These are phyloP conservation scores for Alternaria ethzedia DNA, from an alignment of 2,329 filamentous ascomycete genomes.

Conservation along the genomic window DNA sequence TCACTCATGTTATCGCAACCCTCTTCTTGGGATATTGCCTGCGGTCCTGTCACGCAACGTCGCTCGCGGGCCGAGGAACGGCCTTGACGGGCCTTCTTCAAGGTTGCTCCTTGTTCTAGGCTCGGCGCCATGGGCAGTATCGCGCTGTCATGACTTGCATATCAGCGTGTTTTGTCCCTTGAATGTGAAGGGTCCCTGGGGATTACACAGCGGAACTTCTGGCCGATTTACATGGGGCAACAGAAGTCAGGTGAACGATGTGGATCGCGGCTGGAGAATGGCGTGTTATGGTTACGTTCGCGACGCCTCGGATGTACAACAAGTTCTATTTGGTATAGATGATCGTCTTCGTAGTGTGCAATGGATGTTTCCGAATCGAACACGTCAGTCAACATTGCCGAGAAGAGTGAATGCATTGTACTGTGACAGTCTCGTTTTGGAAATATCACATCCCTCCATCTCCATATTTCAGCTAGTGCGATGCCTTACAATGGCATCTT, in stretches of 20 bases:
- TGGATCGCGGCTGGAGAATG: not conserved
- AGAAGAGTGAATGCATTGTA: not conserved
- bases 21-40: conserved; percentile 5
- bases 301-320: not conserved
- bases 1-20: not conserved
- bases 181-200: not conserved
- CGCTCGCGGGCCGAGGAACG: conserved; percentile 1
- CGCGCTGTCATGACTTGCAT: not conserved
- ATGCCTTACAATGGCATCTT: not conserved
- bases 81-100: conserved; percentile 1
- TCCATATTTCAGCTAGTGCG: not conserved
- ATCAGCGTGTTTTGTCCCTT: not conserved
- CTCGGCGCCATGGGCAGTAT: not conserved
- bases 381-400: not conserved
- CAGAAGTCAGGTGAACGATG: not conserved
- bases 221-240: not conserved
- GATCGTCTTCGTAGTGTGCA: not conserved
- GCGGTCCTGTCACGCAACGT: conserved; percentile 14
- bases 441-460: not conserved
- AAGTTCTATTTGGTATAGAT: not conserved
- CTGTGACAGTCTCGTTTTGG: not conserved
- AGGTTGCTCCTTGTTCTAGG: not conserved
- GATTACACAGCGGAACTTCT: not conserved
- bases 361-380: not conserved
- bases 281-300: not conserved